Conservation (phyloP, 306 rosid species). For the Betula pendula region DNA sequence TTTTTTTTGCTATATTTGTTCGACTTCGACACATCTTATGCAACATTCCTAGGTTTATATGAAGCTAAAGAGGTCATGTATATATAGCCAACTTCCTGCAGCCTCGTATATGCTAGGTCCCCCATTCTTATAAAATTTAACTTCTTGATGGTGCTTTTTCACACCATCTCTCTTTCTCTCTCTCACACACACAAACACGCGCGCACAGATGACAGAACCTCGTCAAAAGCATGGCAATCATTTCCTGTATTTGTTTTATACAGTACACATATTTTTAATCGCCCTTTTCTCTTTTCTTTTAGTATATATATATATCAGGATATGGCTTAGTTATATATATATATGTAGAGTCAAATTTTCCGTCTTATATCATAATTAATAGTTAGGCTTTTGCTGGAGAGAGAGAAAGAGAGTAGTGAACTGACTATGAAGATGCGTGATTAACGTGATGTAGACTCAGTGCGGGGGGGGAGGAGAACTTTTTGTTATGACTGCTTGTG, state of each 20-base stretch:
- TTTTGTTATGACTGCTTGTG: conserved; percentile 13
- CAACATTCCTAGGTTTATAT: conserved; percentile 26
- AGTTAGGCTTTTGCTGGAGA: conserved; percentile 9
- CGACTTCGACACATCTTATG: not conserved
- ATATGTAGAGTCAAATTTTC: not conserved
- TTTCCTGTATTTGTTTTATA: conserved; percentile 13
- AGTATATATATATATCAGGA: not conserved
- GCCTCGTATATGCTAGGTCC: not conserved
- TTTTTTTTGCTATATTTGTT: not conserved
- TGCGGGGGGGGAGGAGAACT: conserved; percentile 30
- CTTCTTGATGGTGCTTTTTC: conserved; percentile 17
- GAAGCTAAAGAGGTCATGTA: not conserved
- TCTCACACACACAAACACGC: not conserved
- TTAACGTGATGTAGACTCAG: conserved; percentile 58
- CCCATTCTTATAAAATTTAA: conserved; percentile 12
- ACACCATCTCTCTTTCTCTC: not conserved
- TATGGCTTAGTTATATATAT: no score
- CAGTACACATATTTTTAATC: not conserved
- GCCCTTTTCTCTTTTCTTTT: not conserved
- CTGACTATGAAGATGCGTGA: conserved; percentile 56
- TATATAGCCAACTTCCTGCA: not conserved
- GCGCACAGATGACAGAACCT: not conserved
- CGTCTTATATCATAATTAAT: not conserved
- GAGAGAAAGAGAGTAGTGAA: conserved; percentile 23
- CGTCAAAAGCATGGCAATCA: conserved; percentile 22